Evolutionary conservation across 768 basidiomycete genomes (phyloP).

Genomic region (Phlegmacium glaucopus): DNA sequence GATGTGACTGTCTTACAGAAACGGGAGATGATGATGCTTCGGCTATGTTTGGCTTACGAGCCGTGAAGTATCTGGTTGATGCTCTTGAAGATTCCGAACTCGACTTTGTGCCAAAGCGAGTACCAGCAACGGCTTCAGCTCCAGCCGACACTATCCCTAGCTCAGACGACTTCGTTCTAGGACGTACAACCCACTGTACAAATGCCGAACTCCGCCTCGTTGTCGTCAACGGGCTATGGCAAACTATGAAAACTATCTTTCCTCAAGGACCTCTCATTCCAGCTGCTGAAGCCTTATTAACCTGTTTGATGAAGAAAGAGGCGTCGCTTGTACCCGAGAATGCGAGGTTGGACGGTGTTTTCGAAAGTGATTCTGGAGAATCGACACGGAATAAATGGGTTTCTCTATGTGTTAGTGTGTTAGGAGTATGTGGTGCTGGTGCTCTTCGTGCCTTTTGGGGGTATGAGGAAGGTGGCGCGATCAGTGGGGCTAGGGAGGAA

Average conservation of each 20-base stretch:
- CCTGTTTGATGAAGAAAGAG: slow-evolving; percentile 46
- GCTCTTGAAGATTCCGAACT: slow-evolving; percentile 46
- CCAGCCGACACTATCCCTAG: slow-evolving; percentile 5
- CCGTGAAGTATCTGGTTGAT: slow-evolving; percentile 42
- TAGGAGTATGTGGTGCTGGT: slow-evolving; percentile 43
- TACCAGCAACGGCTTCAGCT: slow-evolving; percentile 2
- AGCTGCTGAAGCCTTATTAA: slow-evolving; percentile 45
- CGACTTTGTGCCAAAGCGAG: slow-evolving; percentile 33
- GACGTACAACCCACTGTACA: slow-evolving; percentile 28
- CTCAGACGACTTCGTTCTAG: slow-evolving; percentile 15
- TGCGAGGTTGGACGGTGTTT: slow-evolving; percentile 6
- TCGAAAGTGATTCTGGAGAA: slow-evolving; percentile 3
- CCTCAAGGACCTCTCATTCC: slow-evolving; percentile 37
- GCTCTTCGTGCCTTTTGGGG: slow-evolving; percentile 57
- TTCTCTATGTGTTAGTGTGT: slow-evolving; percentile 51
- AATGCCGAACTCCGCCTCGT: slow-evolving; percentile 52
- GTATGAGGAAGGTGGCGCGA: slow-evolving; percentile 18
- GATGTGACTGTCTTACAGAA: slow-evolving; percentile 29
- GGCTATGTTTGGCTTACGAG: slow-evolving; percentile 36
- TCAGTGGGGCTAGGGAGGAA: slow-evolving; percentile 9
- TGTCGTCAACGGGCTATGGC: slow-evolving; percentile 59
- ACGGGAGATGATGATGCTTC: slow-evolving; percentile 36
- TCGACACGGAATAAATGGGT: slow-evolving; percentile 54
- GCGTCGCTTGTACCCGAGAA: slow-evolving; percentile 35
- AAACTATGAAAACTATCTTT: slow-evolving; percentile 38